Evolutionary conservation across 495 filamentous ascomycete genomes (phyloP).

Genomic region (Parachaetomium inaequale): DNA sequence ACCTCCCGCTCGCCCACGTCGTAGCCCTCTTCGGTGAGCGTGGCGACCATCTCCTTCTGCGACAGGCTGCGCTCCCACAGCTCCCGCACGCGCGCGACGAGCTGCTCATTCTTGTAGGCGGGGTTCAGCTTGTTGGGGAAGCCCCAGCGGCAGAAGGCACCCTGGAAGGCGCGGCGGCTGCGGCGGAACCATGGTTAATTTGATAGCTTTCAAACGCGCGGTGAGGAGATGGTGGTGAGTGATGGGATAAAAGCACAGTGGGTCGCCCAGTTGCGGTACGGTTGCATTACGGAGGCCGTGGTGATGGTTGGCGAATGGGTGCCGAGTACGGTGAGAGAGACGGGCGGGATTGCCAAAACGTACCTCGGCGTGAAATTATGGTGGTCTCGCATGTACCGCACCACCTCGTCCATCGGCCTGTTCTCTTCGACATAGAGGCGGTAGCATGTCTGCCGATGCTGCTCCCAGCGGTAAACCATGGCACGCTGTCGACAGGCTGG

Average conservation of each 20-base stretch:
- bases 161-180: conserved; percentile 71
- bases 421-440: conserved; percentile 71
- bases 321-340: conserved; percentile 4
- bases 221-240: not conserved
- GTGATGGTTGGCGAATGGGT: not conserved
- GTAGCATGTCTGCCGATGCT: conserved; percentile 63
- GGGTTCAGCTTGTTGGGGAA: conserved; percentile 72
- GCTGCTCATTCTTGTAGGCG: conserved; percentile 59
- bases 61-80: conserved; percentile 70
- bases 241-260: conserved; percentile 13
- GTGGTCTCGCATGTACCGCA: conserved; percentile 56
- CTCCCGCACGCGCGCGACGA: conserved; percentile 65
- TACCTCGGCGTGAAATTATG: conserved; percentile 67
- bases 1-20: conserved; percentile 67
- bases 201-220: not conserved
- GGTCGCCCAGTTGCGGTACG: not conserved
- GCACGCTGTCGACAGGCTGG: not conserved
- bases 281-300: too few relatives aligned
- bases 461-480: conserved; percentile 77
- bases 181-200: conserved; percentile 15
- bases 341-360: not conserved
- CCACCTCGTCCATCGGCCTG: conserved; percentile 63
- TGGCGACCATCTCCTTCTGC: conserved; percentile 69
- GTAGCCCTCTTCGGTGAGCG: conserved; percentile 64
- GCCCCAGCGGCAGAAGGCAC: conserved; percentile 71